Evolutionary conservation across 768 basidiomycete genomes (phyloP).

Genomic region (Phlebiopsis gigantea): DNA sequence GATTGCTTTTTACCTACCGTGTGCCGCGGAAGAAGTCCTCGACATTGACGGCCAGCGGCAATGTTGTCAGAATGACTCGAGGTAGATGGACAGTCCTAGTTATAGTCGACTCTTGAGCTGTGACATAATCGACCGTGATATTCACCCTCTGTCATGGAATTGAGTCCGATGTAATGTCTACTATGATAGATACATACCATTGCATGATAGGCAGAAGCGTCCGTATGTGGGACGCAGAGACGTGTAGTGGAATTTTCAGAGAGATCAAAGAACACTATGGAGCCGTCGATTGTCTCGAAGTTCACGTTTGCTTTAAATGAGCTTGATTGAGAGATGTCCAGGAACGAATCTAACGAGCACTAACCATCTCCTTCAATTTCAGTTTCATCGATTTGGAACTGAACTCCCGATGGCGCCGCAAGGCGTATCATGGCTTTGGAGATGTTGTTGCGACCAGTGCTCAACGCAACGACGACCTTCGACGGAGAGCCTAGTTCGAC

Average conservation of each 20-base stretch:
- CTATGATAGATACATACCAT: constrained; percentile 44
- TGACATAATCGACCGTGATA: constrained; percentile 64
- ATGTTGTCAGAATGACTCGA: constrained; percentile 54
- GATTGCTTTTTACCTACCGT: constrained; percentile 41
- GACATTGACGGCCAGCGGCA: constrained; percentile 90
- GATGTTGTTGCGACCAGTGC: constrained; percentile 66
- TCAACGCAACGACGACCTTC: constrained; percentile 49
- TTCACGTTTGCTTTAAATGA: not conserved
- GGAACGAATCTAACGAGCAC: not conserved
- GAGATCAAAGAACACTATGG: constrained; percentile 44
- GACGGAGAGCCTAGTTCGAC: constrained; percentile 63
- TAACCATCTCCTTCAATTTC: constrained; percentile 31
- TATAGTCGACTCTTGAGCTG: constrained; percentile 45
- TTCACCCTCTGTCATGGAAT: constrained; percentile 58
- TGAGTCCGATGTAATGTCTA: not conserved
- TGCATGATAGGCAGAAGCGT: constrained; percentile 52
- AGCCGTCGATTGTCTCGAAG: constrained; percentile 36
- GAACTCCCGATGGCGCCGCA: constrained; percentile 46
- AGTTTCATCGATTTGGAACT: constrained; percentile 37
- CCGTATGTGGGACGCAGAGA: constrained; percentile 62
- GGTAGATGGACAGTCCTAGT: constrained; percentile 50
- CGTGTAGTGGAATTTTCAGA: constrained; percentile 39
- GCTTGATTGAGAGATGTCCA: not conserved
- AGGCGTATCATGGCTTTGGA: constrained; percentile 48
- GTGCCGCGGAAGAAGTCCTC: constrained; percentile 93